phyloP scores from a whole-genome alignment of 176 grass and related monocot genomes.

The Thinopyrum elongatum region DNA sequence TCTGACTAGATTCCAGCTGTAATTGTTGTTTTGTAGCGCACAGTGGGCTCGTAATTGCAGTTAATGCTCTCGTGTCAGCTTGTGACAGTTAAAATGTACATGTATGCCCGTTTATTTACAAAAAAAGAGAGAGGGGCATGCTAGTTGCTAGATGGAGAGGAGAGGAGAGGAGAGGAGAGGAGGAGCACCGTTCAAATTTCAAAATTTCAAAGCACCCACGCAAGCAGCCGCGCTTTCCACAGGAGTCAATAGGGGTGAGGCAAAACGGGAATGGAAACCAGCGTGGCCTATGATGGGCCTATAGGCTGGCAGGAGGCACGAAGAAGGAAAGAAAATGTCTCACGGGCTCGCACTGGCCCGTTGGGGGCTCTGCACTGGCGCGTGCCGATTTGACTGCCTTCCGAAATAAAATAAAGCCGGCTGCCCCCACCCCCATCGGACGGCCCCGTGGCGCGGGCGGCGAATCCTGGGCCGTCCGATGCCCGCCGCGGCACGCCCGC shows the following conservation, averaged over 20 bases:
- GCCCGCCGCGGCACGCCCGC: background rate
- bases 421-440: constrained; percentile 12
- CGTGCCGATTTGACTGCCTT: no score
- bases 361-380: no score
- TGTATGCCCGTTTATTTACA: no score
- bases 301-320: background rate
- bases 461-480: constrained; percentile 14
- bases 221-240: background rate
- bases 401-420: no score
- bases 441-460: background rate
- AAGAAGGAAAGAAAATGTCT: background rate
- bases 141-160: background rate
- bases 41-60: no score
- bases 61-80: background rate
- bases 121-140: no score
- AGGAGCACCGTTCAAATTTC: background rate
- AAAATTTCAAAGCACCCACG: background rate
- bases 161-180: background rate
- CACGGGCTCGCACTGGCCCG: no score
- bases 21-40: no score
- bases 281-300: background rate
- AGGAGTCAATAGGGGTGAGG: background rate
- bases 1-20: background rate
- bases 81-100: background rate
- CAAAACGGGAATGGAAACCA: background rate